Base-by-base conservation (phyloP, 225 moss, liverwort and hornwort genomes). In the Marchantia polymorpha region DNA sequence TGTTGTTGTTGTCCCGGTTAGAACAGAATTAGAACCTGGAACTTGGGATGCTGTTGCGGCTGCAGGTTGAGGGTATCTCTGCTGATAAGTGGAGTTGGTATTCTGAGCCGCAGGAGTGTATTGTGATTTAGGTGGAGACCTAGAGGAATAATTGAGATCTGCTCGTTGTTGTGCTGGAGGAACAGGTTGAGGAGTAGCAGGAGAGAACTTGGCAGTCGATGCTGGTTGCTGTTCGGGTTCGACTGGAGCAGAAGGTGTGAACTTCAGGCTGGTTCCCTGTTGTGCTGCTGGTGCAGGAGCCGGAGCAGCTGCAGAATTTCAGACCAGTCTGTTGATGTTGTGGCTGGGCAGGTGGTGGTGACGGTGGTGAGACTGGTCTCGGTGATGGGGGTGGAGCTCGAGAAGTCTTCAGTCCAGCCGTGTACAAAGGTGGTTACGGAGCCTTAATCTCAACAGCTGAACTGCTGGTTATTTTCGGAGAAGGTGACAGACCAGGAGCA, bases 321-420 rank as follows among this genome's bases (percentile, higher is more conserved):
- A 75, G 53, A 46, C 31, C 53, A 4, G 75, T 58, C 30, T 58
- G 19, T 23, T 64, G 64, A 3, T 39, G 71, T 20, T 12, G 19
- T 50, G 65, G 27, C 26, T 75, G 58, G 39, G 22, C 75, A 30
- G 75, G 39, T 75, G 56, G 19, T 39, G 59, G 58, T 22, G 75
- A 31, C 22, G 54, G 55, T 13, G 72, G 72, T 50, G 72, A 72
- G 23, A 15, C 14, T 16, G 10, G 58, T 30, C 56, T 60, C 22
- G 59, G 56, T 13, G 75, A 30, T 15, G 72, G 17, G 47, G 76
- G 58, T 27, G 76, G 61, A 46, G 76, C 50, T 47, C 77, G 61
- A 50, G 59, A 8, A 51, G 77, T 64, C 66, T 47, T 49, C 12
- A 77, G 77, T 13, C 77, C 77, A 50, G 77, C 77, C 1, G 77